phyloP scores from a whole-genome alignment of 345 rosid genomes.

The Eucalyptus tenuipes region DNA sequence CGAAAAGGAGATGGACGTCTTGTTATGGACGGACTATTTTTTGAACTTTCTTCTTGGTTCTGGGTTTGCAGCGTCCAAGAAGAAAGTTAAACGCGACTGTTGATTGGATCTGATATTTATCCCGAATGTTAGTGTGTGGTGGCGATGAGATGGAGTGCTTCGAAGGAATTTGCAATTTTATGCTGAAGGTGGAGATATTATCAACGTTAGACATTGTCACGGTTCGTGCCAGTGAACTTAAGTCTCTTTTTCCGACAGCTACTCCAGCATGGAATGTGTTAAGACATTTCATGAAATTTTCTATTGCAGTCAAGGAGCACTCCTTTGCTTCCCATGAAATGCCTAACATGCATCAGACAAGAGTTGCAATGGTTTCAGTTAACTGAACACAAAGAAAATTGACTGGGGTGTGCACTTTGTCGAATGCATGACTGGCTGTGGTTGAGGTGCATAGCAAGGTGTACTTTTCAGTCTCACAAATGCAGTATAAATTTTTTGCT shows the following conservation, averaged over 20 bases:
- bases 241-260: neutral
- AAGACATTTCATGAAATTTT: neutral
- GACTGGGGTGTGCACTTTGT: neutral
- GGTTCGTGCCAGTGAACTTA: neutral
- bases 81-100: neutral
- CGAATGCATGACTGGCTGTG: neutral
- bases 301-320: neutral
- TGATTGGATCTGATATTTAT: neutral
- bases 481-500: neutral
- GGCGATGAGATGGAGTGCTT: neutral
- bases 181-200: neutral
- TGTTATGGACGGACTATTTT: neutral
- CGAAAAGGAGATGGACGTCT: neutral
- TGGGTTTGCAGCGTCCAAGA: neutral
- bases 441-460: neutral
- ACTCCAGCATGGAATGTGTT: neutral
- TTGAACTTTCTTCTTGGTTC: neutral
- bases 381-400: neutral
- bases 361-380: neutral
- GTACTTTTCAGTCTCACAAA: neutral
- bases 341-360: neutral
- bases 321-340: neutral
- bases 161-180: neutral
- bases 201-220: neutral
- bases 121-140: neutral